Evolutionary conservation across 768 basidiomycete species (phyloP), one percentile per base, ranked within the genome.

Genomic region (Rhodotorula taiwanensis): DNA sequence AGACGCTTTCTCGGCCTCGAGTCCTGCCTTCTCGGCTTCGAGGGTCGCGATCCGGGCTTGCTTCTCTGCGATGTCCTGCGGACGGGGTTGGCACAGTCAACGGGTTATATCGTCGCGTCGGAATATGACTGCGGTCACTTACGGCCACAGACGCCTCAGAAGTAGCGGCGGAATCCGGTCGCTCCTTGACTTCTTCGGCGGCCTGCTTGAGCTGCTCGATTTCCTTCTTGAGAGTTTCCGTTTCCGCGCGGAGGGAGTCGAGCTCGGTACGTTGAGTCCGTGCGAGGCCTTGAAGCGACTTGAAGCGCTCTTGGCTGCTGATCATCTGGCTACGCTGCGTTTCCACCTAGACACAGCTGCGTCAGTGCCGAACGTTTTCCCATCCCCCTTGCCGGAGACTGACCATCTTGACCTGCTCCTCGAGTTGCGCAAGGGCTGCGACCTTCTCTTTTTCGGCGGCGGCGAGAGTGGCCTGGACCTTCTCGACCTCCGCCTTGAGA

Each of bases 401-500:
- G 23, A 64, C 62, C 13, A 49, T 52, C 20, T 42, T 56, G 23
- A 48, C 45, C 69, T 66, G 44, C 54, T 69, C 61, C 45, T 53
- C 49, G 50, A 67, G 52, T 48, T 66, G 30, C 15, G 41, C 43
- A 2, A 30, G 15, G 8, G 57, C 21, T 10, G 27, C 55, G n/a
- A 20, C 47, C 27, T 60, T 58, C 51, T 66, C 64, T 23, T 31
- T 21, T 27, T 66, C 59, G 51, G 56, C 51, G 3, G 55, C 53
- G 6, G 60, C 58, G 27, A 65, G 53, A 33, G 45, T 48, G 10
- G 64, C 58, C 63, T 72, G 62, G 6, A 66, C 53, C 53, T 66
- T 60, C 50, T 64, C 56, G 36, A 72, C 61, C 72, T 89, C 85
- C 28, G 86, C 86, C 75, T 84, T 87, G 57, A 92, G 79, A 11